phyloP scores from a whole-genome alignment of 2,329 filamentous ascomycete species.

The Fonsecaea pedrosoi region DNA sequence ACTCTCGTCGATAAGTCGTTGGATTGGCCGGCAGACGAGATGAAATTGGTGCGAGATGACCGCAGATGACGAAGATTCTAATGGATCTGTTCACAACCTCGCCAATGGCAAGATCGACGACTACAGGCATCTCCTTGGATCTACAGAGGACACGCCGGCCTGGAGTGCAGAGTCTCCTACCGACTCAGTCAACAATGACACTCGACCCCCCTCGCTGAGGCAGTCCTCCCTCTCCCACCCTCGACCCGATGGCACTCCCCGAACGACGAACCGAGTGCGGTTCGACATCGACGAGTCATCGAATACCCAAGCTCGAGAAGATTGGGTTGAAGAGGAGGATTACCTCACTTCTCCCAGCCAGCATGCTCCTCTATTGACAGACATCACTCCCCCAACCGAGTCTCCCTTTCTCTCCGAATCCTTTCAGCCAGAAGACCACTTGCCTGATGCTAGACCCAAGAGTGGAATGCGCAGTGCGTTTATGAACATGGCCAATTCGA shows the following conservation, averaged over 20 bases:
- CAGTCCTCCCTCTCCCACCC: slow-evolving; percentile 53
- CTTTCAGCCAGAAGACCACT: slow-evolving; percentile 63
- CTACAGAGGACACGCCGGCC: slow-evolving; percentile 27
- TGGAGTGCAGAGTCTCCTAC: slow-evolving; percentile 39
- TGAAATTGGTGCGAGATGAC: slow-evolving; percentile 38
- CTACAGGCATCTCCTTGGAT: slow-evolving; percentile 27
- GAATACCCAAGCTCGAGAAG: slow-evolving; percentile 39
- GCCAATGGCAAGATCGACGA: slow-evolving; percentile 33
- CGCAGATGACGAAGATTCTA: slow-evolving; percentile 36
- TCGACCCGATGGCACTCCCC: slow-evolving; percentile 54
- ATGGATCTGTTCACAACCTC: slow-evolving; percentile 25
- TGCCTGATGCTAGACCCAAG: slow-evolving; percentile 74
- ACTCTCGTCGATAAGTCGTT: background rate
- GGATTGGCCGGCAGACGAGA: slow-evolving; percentile 21
- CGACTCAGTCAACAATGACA: slow-evolving; percentile 18
- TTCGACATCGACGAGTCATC: slow-evolving; percentile 62
- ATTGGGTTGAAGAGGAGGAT: slow-evolving; percentile 62
- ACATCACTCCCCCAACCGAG: slow-evolving; percentile 78
- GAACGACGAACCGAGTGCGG: slow-evolving; percentile 75
- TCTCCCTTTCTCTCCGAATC: slow-evolving; percentile 69
- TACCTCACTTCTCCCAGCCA: slow-evolving; percentile 62
- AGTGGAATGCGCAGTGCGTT: slow-evolving; percentile 87
- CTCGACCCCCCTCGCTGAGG: slow-evolving; percentile 40
- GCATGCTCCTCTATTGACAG: slow-evolving; percentile 74
- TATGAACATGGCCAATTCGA: slow-evolving; percentile 99